Base-by-base conservation (phyloP, 2,329 filamentous ascomycete species). In the Lojkania enalia region DNA sequence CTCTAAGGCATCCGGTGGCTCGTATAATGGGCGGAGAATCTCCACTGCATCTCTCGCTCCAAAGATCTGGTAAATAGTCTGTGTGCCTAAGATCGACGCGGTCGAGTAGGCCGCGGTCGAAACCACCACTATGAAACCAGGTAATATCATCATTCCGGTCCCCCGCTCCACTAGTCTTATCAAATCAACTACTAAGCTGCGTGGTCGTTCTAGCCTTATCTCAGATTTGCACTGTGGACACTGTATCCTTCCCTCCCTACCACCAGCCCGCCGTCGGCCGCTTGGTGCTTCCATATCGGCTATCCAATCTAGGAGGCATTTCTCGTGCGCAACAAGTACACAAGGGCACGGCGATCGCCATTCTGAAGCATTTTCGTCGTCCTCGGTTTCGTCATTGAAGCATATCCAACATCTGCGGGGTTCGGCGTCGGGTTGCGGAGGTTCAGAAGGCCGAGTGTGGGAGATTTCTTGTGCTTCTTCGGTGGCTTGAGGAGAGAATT, bases 301-400 rank as follows among this genome's bases (percentile, higher is more conserved):
- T 14, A 97, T 86, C 91, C 91, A 99, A 60, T 90, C 87, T 29
- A 97, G 77, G 54, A 97, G 79, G 66, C 91, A 96, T 48, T 84
- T 81, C 67, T 97, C 90, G 67, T 99, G 94, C 1, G 91, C 94
- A 44, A 88, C 88, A 29, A 99, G 78, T 11, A 88, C 90, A 71
- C 94, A 99, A 0, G 86, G 87, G 66, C 94, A 99, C 1, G 94
- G 91, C 42, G 87, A 88, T 33, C 89, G 84, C 92, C 94, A 99
- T 55, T 79, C 77, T 2, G 77, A 77, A 19, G 79, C 79, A 11
- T 77, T 75, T 6, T 79, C 78, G n/a, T 74, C 74, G 45, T 86
- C 83, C 59, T 86, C 84, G 5, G 77, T 83, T 55, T 83, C 79
- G 48, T 85, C 83, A 37, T 77, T 78, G 65, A 86, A 85, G 67